phyloP scores from a whole-genome alignment of 768 basidiomycete species.

The Ephemerocybe angulata region DNA sequence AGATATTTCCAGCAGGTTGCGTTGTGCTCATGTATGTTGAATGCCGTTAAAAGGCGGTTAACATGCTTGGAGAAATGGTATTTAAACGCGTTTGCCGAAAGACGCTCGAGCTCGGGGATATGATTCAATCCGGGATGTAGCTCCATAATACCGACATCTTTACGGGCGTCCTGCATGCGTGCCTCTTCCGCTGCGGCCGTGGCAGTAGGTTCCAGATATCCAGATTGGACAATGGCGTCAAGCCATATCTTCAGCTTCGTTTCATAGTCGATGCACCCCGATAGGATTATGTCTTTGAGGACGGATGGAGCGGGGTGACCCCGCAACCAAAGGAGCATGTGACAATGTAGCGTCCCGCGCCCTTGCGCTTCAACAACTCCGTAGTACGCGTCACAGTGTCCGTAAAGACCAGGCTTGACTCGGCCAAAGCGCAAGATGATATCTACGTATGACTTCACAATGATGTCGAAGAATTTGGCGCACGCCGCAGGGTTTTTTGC shows the following conservation, averaged over 20 bases:
- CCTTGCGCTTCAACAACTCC: conserved; percentile 25
- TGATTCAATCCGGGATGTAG: neutral
- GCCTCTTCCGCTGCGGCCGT: too few relatives aligned
- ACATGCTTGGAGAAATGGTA: neutral
- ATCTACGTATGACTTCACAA: conserved; percentile 16
- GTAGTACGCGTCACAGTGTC: conserved; percentile 16
- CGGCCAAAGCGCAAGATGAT: conserved; percentile 11
- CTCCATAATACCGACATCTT: too few relatives aligned
- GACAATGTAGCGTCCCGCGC: conserved; percentile 27
- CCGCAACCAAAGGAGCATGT: conserved; percentile 27
- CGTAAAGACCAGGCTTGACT: conserved; percentile 6
- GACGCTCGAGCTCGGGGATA: neutral
- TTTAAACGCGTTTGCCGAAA: neutral
- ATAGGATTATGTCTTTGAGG: neutral
- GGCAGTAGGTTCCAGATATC: too few relatives aligned
- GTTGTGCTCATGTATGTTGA: neutral
- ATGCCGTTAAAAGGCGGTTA: neutral
- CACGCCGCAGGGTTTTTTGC: conserved; percentile 19
- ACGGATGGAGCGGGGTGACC: conserved; percentile 7
- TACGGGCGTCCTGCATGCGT: too few relatives aligned
- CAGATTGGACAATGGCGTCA: neutral
- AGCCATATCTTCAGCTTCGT: neutral
- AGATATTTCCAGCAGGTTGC: conserved; percentile 4
- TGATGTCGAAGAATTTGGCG: conserved; percentile 21
- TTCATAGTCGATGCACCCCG: neutral